phyloP scores from a whole-genome alignment of 2,329 filamentous ascomycete genomes.

The Penicillium sp. region DNA sequence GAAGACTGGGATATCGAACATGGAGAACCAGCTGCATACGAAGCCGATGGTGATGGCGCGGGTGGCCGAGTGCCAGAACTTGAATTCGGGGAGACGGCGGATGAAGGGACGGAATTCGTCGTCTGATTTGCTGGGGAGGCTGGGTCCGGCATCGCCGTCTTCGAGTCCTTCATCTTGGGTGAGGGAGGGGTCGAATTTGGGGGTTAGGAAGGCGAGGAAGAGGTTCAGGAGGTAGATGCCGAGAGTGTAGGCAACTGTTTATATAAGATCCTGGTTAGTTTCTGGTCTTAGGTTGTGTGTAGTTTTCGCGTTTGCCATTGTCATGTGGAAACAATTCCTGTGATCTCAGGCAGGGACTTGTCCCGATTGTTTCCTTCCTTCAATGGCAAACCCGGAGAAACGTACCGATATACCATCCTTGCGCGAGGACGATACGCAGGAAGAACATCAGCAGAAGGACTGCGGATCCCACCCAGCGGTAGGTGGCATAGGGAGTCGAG shows the following conservation, averaged over 20 bases:
- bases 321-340: not conserved
- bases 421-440: constrained; percentile 82
- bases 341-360: not conserved
- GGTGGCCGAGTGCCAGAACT: constrained; percentile 98
- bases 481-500: constrained; percentile 83
- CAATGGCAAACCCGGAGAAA: not conserved
- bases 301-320: not conserved
- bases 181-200: constrained; percentile 97
- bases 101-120: constrained; percentile 99
- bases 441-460: constrained; percentile 78
- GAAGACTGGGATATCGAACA: constrained; percentile 98
- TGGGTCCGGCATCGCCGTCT: constrained; percentile 71
- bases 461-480: constrained; percentile 87
- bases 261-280: constrained; percentile 6
- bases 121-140: constrained; percentile 88
- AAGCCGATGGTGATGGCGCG: constrained; percentile 82
- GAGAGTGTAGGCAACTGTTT: constrained; percentile 88
- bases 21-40: constrained; percentile 84
- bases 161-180: constrained; percentile 96
- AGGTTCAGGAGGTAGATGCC: constrained; percentile 99
- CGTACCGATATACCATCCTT: constrained; percentile 98
- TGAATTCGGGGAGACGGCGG: constrained; percentile 93
- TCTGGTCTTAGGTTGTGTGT: not conserved
- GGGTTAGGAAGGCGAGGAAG: constrained; percentile 96
- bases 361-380: not conserved